phyloP scores from a whole-genome alignment of 164 flowering plant genomes.

The Stephania cephalantha region DNA sequence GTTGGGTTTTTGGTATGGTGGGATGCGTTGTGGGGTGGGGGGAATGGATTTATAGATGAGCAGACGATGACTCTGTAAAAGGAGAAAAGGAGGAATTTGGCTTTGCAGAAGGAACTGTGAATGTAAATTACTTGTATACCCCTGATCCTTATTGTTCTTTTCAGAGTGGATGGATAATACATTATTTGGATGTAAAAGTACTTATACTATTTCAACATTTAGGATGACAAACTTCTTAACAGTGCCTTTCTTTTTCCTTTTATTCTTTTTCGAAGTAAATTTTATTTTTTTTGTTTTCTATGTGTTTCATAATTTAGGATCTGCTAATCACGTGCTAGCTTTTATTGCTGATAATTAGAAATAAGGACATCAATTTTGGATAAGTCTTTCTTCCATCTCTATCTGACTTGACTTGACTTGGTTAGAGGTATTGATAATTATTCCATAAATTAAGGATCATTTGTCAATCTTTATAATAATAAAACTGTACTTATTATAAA shows the following conservation, averaged over 20 bases:
- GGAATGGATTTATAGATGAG: constrained; percentile 5
- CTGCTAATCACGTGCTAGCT: not conserved
- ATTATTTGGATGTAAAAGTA: not conserved
- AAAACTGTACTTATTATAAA: not conserved
- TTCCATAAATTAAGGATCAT: not conserved
- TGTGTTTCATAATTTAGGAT: too few species aligned
- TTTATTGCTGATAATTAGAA: not conserved
- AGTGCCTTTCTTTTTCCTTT: not conserved
- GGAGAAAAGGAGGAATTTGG: constrained; percentile 5
- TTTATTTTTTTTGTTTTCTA: not conserved
- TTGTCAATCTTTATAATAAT: not conserved
- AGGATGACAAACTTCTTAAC: not conserved
- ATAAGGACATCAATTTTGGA: too few species aligned
- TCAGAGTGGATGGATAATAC: constrained; percentile 4
- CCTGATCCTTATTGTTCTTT: constrained; percentile 16
- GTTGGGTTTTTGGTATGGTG: not conserved
- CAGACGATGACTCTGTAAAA: constrained; percentile 5
- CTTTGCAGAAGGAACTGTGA: constrained; percentile 18
- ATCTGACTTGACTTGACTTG: not conserved
- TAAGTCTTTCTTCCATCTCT: too few species aligned
- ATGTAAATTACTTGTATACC: constrained; percentile 32
- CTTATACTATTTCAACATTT: not conserved
- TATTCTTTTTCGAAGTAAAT: not conserved
- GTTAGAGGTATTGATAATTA: not conserved
- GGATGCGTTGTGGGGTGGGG: not conserved